These are phyloP conservation scores for Stagonosporopsis chrysanthemi DNA, from an alignment of 2,329 filamentous ascomycete genomes.

Conservation along the genomic window DNA sequence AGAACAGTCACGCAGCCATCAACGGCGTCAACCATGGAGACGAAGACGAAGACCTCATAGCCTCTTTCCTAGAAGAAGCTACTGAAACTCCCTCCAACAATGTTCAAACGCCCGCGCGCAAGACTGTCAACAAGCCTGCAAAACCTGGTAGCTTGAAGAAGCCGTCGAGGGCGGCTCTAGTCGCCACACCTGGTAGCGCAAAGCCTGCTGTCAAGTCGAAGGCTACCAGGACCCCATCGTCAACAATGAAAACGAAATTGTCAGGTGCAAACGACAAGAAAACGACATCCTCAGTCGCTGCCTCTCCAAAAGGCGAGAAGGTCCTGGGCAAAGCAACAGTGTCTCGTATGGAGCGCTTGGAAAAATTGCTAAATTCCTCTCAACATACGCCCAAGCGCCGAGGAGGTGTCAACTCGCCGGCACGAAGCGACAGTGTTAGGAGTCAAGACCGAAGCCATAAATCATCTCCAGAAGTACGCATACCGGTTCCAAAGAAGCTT, in stretches of 20 bases:
- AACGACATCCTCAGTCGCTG: not conserved
- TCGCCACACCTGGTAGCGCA: slow-evolving; percentile 8
- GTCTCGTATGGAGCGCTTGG: slow-evolving; percentile 7
- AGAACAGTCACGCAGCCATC: not conserved
- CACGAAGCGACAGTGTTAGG: not conserved
- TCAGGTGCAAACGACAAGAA: not conserved
- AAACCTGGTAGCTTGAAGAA: slow-evolving; percentile 23
- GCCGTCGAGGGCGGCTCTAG: slow-evolving; percentile 9
- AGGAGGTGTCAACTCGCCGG: not conserved
- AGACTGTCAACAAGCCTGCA: not conserved
- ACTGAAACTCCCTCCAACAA: not conserved
- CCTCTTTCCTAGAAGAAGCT: slow-evolving; percentile 17
- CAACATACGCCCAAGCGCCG: not conserved
- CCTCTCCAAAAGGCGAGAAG: not conserved
- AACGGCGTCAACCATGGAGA: not conserved
- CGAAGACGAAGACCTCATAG: slow-evolving; percentile 10
- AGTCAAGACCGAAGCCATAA: slow-evolving; percentile 1
- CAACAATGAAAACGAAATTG: not conserved
- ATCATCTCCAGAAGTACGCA: slow-evolving; percentile 2
- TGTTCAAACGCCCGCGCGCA: slow-evolving; percentile 6
- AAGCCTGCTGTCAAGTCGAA: slow-evolving; percentile 5
- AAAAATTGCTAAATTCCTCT: slow-evolving; percentile 1
- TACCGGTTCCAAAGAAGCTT: not conserved
- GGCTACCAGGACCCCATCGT: not conserved
- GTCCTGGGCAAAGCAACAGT: not conserved